Evolutionary conservation across 2,329 filamentous ascomycete species (phyloP).

Genomic region (Immersiporthe knoxdaviesiana): DNA sequence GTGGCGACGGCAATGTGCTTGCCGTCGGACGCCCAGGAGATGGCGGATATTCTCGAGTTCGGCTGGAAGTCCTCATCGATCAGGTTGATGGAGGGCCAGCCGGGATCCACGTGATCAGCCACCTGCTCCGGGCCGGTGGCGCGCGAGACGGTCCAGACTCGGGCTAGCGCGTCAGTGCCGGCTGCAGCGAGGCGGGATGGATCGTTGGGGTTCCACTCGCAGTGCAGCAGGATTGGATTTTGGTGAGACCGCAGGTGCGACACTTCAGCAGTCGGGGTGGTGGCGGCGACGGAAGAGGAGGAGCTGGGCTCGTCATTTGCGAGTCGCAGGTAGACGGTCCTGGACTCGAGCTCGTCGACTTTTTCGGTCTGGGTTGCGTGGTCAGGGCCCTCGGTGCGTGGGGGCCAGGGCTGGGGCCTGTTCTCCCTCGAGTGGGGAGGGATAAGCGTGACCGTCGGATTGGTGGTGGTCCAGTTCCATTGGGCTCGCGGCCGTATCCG

Average conservation of each 20-base stretch:
- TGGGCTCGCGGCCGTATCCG: conserved; percentile 56
- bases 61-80: conserved; percentile 57
- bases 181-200: conserved; percentile 68
- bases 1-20: conserved; percentile 60
- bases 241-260: conserved; percentile 45
- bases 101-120: conserved; percentile 50
- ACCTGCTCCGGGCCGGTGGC: conserved; percentile 50
- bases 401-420: conserved; percentile 54
- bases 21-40: conserved; percentile 65
- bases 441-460: conserved; percentile 63
- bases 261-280: conserved; percentile 42
- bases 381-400: conserved; percentile 64
- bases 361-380: conserved; percentile 68
- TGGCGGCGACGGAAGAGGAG: conserved; percentile 41
- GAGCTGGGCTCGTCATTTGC: conserved; percentile 44
- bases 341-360: conserved; percentile 60
- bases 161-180: conserved; percentile 71
- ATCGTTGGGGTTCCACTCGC: conserved; percentile 70
- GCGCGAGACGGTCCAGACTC: conserved; percentile 67
- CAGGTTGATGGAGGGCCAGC: conserved; percentile 50
- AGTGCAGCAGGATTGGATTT: conserved; percentile 67
- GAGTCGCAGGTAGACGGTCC: conserved; percentile 65
- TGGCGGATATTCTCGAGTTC: conserved; percentile 58
- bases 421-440: conserved; percentile 65
- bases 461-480: conserved; percentile 62